Percentiles rank a stretch among this genome's conserved stretches.
These are phyloP conservation scores for Mortierella alpina DNA, from an alignment of 192 early-diverging fungal species.

Conservation along the genomic window DNA sequence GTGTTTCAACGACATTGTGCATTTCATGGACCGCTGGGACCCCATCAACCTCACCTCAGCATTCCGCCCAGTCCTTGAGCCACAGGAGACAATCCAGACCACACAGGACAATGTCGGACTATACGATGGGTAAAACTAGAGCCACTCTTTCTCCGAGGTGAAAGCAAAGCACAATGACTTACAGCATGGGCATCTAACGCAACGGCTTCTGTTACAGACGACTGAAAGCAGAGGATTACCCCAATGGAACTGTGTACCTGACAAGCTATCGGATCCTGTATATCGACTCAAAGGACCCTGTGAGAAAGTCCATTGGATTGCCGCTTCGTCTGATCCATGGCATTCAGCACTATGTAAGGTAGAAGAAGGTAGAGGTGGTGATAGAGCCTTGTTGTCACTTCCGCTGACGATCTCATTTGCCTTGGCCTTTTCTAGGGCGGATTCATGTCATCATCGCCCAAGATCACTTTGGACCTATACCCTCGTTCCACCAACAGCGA, in stretches of 20 bases:
- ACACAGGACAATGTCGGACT: conserved; percentile 76
- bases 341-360: conserved; percentile 61
- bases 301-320: conserved; percentile 65
- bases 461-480: conserved; percentile 67
- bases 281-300: conserved; percentile 72
- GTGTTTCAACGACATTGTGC: too few relatives aligned
- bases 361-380: not conserved
- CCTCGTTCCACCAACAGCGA: conserved; percentile 23
- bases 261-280: conserved; percentile 85
- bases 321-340: conserved; percentile 57
- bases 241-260: conserved; percentile 79
- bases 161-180: not conserved
- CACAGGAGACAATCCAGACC: conserved; percentile 62
- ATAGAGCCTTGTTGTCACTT: not conserved
- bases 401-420: not conserved
- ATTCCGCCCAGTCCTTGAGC: conserved; percentile 63
- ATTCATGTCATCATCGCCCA: conserved; percentile 72
- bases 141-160: not conserved
- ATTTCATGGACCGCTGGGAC: conserved; percentile 57
- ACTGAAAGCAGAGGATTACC: conserved; percentile 68
- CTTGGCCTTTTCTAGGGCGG: conserved; percentile 44
- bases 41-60: conserved; percentile 59
- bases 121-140: conserved; percentile 69
- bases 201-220: conserved; percentile 55
- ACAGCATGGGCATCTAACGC: not conserved